Evolutionary conservation across 768 basidiomycete genomes (phyloP), one percentile per base, ranked within the genome.

Genomic region (Tulasnella sp.): DNA sequence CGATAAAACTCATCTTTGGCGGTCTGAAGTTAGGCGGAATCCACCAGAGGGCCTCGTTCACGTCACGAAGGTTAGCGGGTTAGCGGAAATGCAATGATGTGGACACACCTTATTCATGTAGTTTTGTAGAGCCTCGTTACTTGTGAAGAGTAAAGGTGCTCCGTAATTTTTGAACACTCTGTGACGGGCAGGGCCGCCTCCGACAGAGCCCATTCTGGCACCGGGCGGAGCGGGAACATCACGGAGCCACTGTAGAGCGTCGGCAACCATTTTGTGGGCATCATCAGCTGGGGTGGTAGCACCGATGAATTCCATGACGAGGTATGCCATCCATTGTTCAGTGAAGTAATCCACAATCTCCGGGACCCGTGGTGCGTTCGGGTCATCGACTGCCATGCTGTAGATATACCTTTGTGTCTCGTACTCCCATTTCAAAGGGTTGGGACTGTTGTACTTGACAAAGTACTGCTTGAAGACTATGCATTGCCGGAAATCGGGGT

Each of bases 261-360:
- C 43, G 56, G 59, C 55, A n/a, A 57, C 57, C 59, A 50, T 62
- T 49, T 61, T 57, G 58, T 35, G n/a, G 49, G 63, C 59, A 56
- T 62, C 15, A 12, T 14, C 17, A 6, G 14, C 64, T 46, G 56
- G 53, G 49, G 62, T 40, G 35, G 62, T 6, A 15, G 41, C 54
- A 41, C 49, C 52, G 60, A 67, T 67, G 57, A 25, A 60, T 57
- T 68, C 68, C 64, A 67, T 68, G 61, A 68, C 65, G 27, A 67
- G 40, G 57, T 68, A 68, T 57, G 36, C 57, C 14, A 34, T 63
- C 40, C 31, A 0, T 51, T 57, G 11, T 19, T 62, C 55, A 15
- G 25, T 19, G 49, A 64, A 63, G 63, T 63, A 61, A 55, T 64
- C 50, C 50, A 63, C 8, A 40, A 65, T 59, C 43, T 64, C 40